Conservation (phyloP, 225 moss, liverwort and hornwort genomes). For the Straminergon stramineum region DNA sequence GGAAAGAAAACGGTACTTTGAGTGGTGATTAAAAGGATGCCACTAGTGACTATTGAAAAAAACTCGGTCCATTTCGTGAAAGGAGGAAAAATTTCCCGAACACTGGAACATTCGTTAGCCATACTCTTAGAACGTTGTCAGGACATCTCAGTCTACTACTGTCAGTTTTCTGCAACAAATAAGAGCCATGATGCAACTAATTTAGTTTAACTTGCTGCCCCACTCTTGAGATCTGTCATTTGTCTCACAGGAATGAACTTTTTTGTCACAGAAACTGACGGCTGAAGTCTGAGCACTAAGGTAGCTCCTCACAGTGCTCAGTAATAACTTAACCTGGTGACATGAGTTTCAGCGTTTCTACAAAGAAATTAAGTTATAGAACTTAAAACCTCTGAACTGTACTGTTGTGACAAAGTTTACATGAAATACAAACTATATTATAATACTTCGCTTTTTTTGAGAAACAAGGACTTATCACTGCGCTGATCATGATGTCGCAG, state of each 20-base stretch:
- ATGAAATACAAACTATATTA: not conserved
- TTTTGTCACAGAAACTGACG: not conserved
- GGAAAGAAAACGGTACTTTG: no score
- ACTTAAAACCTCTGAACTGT: not conserved
- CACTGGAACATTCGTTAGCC: no score
- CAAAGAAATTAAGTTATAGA: no score
- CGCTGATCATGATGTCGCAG: not conserved
- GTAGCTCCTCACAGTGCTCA: not conserved
- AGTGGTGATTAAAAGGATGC: no score
- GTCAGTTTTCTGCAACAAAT: not conserved
- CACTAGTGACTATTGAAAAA: no score
- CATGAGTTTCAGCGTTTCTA: not conserved
- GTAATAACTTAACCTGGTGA: not conserved
- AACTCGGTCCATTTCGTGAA: no score
- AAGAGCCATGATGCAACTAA: not conserved
- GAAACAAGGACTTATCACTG: not conserved
- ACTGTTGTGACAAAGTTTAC: not conserved
- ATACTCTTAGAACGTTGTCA: not conserved
- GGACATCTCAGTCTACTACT: not conserved
- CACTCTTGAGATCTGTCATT: not conserved
- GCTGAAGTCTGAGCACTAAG: not conserved
- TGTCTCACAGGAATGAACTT: not conserved
- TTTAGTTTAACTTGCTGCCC: not conserved
- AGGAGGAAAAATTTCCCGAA: no score
- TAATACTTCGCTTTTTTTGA: not conserved